Conservation (phyloP, 2,329 filamentous ascomycete species). For the Onygena corvina region DNA sequence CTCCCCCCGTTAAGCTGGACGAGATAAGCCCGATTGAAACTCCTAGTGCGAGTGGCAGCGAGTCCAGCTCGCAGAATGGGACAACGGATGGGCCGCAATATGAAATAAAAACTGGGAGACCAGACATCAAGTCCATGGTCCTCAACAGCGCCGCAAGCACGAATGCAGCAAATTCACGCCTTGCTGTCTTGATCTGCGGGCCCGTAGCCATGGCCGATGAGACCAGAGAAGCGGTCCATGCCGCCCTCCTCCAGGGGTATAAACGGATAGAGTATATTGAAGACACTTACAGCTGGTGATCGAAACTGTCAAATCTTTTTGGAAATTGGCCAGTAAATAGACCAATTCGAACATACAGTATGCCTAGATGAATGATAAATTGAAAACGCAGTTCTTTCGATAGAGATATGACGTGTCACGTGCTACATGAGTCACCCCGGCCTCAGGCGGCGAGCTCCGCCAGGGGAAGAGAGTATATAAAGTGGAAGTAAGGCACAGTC, state of each 20-base stretch:
- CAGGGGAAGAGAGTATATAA: not conserved
- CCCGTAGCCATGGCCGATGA: conserved; percentile 35
- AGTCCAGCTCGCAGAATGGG: not conserved
- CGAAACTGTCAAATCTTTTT: not conserved
- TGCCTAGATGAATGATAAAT: too few species aligned
- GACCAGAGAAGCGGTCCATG: conserved; percentile 27
- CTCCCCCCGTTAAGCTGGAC: not conserved
- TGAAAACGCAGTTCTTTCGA: too few species aligned
- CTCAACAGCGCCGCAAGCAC: conserved; percentile 1
- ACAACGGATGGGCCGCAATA: not conserved
- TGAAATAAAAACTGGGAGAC: conserved; percentile 8
- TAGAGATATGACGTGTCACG: too few species aligned
- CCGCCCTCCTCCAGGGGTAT: conserved; percentile 22
- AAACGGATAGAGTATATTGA: conserved; percentile 34
- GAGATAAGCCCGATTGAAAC: conserved; percentile 12
- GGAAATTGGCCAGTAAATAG: too few species aligned
- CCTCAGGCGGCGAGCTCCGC: not conserved
- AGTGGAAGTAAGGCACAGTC: not conserved
- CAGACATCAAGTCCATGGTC: conserved; percentile 8
- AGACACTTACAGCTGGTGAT: conserved; percentile 32
- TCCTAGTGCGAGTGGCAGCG: not conserved
- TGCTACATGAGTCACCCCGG: not conserved
- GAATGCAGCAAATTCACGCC: conserved; percentile 8
- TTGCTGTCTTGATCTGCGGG: conserved; percentile 33
- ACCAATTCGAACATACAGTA: not conserved